A percentile compares a stretch with the other conserved stretches of the same genome.
phyloP scores from a whole-genome alignment of 306 rosid genomes.

The Cajanus cajan region DNA sequence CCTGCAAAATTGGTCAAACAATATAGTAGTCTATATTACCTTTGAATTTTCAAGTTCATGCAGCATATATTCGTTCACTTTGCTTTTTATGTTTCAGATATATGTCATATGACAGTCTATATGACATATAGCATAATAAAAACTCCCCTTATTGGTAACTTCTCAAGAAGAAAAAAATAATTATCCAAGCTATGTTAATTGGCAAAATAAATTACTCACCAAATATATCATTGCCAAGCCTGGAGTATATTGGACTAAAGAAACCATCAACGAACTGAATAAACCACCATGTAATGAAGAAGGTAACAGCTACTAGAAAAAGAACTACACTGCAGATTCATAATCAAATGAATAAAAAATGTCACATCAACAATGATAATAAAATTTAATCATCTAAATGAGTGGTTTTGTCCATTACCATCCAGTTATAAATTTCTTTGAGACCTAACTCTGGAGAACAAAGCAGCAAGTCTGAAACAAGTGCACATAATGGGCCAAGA shows the following conservation, averaged over 20 bases:
- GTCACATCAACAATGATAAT: conserved; percentile 19
- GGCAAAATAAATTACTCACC: conserved; percentile 53
- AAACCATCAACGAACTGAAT: conserved; percentile 90
- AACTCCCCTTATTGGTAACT: neutral
- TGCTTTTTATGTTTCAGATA: conserved; percentile 4
- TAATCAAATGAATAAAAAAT: conserved; percentile 23
- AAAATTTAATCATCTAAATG: neutral
- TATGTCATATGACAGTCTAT: too few relatives aligned
- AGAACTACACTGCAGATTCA: conserved; percentile 81
- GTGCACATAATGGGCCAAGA: conserved; percentile 15
- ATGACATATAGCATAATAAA: conserved; percentile 3
- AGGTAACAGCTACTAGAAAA: conserved; percentile 89
- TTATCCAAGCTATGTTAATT: neutral
- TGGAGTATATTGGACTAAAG: conserved; percentile 83
- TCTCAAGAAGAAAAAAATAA: neutral
- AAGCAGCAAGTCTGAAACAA: conserved; percentile 79
- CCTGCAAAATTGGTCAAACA: conserved; percentile 3
- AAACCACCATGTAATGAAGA: conserved; percentile 94
- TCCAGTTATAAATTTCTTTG: conserved; percentile 97
- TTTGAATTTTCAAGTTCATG: neutral
- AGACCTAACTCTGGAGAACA: conserved; percentile 92
- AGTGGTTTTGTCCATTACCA: conserved; percentile 51
- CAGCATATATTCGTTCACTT: neutral
- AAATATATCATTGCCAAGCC: conserved; percentile 80
- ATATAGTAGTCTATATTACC: neutral